Evolutionary conservation across 805 yeast species (phyloP), one percentile per base, ranked within the genome.

Genomic region (Peterozyma xylosa): DNA sequence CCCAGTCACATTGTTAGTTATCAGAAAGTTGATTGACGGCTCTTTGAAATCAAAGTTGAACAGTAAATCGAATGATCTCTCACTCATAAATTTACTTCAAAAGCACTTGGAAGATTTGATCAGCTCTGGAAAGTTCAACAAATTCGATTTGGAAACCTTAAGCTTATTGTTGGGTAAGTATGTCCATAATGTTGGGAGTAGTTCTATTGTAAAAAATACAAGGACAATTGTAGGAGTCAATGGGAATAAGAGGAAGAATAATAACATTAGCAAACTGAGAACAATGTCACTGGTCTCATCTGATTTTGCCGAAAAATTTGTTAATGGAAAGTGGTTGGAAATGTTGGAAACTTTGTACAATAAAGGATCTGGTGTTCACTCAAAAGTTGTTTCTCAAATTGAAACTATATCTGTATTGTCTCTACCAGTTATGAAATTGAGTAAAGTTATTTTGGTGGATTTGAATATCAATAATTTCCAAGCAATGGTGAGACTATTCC

Each of bases 1-100:
- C 2, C 44, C 62, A 30, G 54, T 64, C 30, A 59, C 53, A 11
- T 35, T 57, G 0, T 54, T 62, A 1, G 46, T 62, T 1, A 78
- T 82, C 0, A 65, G 85, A 40, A 64, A 70, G 0, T 56, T 85
- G 18, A 64, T 83, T 6, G 76, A 71, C 47, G 88, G 89, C 0
- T 57, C 75, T 0, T 58, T 66, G 43, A 73, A 70, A 46, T 71
- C 78, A 2, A 66, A 63, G 47, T 58, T 67, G 41, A 74, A 68
- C 45, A 74, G 73, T 38, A 74, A 71, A 50, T 72, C 78, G 2
- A 73, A 76, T 41, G 73, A 69, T 49, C 57, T 76, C 5, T 71
- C 76, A 34, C 58, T 68, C 33, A 63, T 74, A 13, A 59, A 60
- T 1, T 48, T 60, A 13, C 54, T 83, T 1, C 88, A 83, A 15